A percentile compares a stretch with the other conserved stretches of the same genome.
Conservation (phyloP, 208 protist species). For the Trypanosoma scelopori region DNA sequence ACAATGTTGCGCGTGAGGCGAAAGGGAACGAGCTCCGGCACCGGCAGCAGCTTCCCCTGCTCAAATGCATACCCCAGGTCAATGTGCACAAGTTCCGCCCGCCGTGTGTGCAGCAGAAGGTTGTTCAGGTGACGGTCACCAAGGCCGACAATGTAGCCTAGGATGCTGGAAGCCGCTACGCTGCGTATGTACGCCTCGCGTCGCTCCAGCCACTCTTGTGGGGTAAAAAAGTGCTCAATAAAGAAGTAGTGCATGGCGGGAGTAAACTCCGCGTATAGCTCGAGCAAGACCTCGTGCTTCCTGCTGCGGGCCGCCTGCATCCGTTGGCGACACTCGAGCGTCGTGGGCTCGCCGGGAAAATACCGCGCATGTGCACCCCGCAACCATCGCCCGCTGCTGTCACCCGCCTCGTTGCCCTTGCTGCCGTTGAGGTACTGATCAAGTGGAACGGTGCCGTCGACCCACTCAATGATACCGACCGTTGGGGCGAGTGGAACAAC, state of each 20-base stretch:
- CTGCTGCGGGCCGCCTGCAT: slow-evolving; percentile 37
- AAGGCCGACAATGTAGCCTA: slow-evolving; percentile 96
- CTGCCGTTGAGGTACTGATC: slow-evolving; percentile 85
- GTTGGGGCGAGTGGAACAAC: slow-evolving; percentile 92
- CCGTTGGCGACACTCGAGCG: slow-evolving; percentile 49
- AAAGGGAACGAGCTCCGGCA: slow-evolving; percentile 97
- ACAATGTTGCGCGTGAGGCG: slow-evolving; percentile 96
- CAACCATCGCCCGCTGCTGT: slow-evolving; percentile 8
- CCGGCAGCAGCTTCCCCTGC: slow-evolving; percentile 79
- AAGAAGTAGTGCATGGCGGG: slow-evolving; percentile 97
- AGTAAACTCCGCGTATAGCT: slow-evolving; percentile 83
- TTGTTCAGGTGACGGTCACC: slow-evolving; percentile 97
- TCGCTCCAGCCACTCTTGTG: slow-evolving; percentile 73
- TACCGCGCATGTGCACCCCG: slow-evolving; percentile 84
- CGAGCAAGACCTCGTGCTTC: slow-evolving; percentile 42
- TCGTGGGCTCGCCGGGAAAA: slow-evolving; percentile 71
- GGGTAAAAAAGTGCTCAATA: slow-evolving; percentile 81
- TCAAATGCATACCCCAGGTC: slow-evolving; percentile 96
- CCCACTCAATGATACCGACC: slow-evolving; percentile 92
- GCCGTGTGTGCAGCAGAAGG: slow-evolving; percentile 91
- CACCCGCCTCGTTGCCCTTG: slow-evolving; percentile 10
- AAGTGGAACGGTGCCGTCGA: slow-evolving; percentile 88
- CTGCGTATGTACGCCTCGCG: slow-evolving; percentile 90
- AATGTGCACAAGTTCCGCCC: slow-evolving; percentile 95
- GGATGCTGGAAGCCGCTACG: slow-evolving; percentile 87